Evolutionary conservation across 352 stramenopile species (phyloP), one percentile per base, ranked within the genome.

Genomic region (Globisporangium acanthophoron): DNA sequence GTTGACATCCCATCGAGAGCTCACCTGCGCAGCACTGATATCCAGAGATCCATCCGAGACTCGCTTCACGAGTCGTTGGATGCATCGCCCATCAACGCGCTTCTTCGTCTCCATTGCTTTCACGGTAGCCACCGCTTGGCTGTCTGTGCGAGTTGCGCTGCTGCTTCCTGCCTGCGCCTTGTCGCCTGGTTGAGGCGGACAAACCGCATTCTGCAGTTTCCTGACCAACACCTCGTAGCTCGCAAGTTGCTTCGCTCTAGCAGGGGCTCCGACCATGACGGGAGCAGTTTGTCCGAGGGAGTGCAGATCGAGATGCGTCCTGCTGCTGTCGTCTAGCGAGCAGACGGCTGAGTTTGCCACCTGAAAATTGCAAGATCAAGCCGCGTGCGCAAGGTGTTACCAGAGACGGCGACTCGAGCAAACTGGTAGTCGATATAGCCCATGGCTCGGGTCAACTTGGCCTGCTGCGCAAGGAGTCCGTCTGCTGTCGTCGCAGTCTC

Each of bases 381-480:
- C n/a, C 15, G 21, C 47, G 6, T n/a, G 6, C 8, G 57, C 8
- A 12, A 43, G 3, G 37, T 13, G 3, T 43, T 43, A 78, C 73
- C 65, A 59, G 50, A 16, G 3, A 39, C 35, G 57, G 52, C 51
- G 1, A 73, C 54, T 13, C 70, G 67, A 51, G 62, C 65, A 31
- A 69, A 52, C 29, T 80, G 73, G 12, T 74, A 69, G 27, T 88
- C 73, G 51, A 79, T 64, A 8, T 76, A 67, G 3, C 67, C 73
- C 52, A 85, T 69, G 12, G 66, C 67, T 31, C 62, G 62, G 49
- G 71, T 64, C 21, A 85, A 51, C 33, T 72, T 80, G n/a, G 55
- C 66, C 51, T 88, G 78, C 24, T 88, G 73, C 15, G 61, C 57
- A 18, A 88, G 40, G 15, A 86, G 44, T 16, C 77, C 67, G 41